A percentile compares a stretch with the other conserved stretches of the same genome.
Conservation (phyloP, 225 moss, liverwort and hornwort species). For the Pseudisothecium myosuroides region DNA sequence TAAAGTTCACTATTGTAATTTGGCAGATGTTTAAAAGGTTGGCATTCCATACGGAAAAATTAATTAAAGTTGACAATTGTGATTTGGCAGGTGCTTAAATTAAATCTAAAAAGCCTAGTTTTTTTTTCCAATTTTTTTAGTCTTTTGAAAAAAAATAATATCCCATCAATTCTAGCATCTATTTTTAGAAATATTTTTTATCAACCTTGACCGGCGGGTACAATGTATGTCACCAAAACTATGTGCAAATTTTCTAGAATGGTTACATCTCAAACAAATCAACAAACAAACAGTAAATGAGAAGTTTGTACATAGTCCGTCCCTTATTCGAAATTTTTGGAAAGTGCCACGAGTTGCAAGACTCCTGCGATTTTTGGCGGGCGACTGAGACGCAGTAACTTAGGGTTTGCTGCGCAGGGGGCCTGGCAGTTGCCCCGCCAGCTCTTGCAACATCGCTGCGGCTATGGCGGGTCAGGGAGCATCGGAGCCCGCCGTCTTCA, state of each 20-base stretch:
- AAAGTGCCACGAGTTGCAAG: not conserved
- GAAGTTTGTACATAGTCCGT: not conserved
- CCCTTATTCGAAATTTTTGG: not conserved
- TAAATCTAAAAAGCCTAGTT: accelerated
- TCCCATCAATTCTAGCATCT: accelerated
- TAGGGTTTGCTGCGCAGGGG: not conserved
- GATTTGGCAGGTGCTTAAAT: accelerated
- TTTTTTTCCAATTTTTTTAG: not conserved
- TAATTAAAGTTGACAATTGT: not conserved
- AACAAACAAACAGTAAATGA: not conserved
- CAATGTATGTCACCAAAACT: not conserved
- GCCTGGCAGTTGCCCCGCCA: not conserved
- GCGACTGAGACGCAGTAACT: not conserved
- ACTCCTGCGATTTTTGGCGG: not conserved
- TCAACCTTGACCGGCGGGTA: accelerated
- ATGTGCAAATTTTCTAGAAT: not conserved
- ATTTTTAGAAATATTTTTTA: not conserved
- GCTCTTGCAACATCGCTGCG: not conserved
- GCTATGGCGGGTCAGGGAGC: conserved; percentile 56
- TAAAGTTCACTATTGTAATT: not conserved
- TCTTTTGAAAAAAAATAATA: not conserved
- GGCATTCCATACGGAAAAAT: accelerated
- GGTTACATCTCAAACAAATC: not conserved
- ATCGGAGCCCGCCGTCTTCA: conserved; percentile 35
- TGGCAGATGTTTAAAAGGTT: accelerated